Base-by-base conservation (phyloP, 352 stramenopile genomes). In the Pelagophyceae sp. region DNA sequence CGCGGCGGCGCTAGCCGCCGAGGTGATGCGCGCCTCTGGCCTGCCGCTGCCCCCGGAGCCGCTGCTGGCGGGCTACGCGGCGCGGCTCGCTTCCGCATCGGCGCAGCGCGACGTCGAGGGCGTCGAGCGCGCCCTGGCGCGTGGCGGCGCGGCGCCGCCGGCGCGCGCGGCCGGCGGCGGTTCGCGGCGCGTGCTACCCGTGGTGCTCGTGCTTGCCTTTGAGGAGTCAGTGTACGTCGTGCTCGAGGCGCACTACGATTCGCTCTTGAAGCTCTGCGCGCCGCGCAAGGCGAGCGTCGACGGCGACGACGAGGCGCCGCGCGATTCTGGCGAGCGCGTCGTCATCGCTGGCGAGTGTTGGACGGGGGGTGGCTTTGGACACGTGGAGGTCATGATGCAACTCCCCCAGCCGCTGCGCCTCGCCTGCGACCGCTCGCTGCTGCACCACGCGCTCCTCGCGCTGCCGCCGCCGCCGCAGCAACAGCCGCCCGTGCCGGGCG, bases 21-120 rank as follows among this genome's bases (percentile, higher is more conserved):
- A 63, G 54, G 54, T 63, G 15, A 15, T 63, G 15, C 15, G 15
- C 15, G 54, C 54, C 15, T 6, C 15, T 15, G 54, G 54, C 54
- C 20, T 63, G 54, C 54, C 54, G 15, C 54, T 63, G 15, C 54
- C 54, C 15, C 54, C 54, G 11, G 11, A 29, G 54, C 27, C 54
- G 11, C 54, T 63, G 15, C 54, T 63, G 15, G 54, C 54, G 54
- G 54, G 54, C 15, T 63, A 63, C 54, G 54, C 54, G 11, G 54
- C 54, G 54, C 54, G 54, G 15, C 54, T 63, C 54, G 54, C 54
- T 2, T 63, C 54, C 15, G 54, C 54, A 2, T 63, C 54, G 54
- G 54, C 54, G 54, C 54, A 63, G 54, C 54, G 54, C 54, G 54
- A 63, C 54, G 54, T 63, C 54, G 54, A 63, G 54, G 54, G 54